These are phyloP conservation scores for Ascochyta fabae DNA, from an alignment of 2,329 filamentous ascomycete species.

Conservation along the genomic window DNA sequence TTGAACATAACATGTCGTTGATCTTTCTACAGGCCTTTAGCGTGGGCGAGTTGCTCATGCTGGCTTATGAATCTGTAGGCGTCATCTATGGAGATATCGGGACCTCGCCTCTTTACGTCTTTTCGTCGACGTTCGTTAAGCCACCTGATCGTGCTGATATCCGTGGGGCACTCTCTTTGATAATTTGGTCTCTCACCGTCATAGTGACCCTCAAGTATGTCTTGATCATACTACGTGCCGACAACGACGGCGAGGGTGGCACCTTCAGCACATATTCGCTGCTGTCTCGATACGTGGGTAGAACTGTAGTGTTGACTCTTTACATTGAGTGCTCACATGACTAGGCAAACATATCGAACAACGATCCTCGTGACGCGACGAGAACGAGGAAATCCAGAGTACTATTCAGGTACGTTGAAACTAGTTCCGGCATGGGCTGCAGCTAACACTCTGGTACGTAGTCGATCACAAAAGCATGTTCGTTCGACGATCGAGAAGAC, in stretches of 20 bases:
- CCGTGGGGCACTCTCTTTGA: slow-evolving; percentile 69
- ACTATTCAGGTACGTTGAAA: not conserved
- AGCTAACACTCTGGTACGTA: slow-evolving; percentile 60
- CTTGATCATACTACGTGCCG: slow-evolving; percentile 68
- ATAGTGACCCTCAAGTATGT: slow-evolving; percentile 75
- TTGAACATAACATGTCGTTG: slow-evolving; percentile 9
- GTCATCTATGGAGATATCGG: slow-evolving; percentile 76
- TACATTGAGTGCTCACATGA: not conserved
- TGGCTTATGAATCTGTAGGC: slow-evolving; percentile 68
- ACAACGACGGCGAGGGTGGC: slow-evolving; percentile 75
- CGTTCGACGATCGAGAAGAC: slow-evolving; percentile 66
- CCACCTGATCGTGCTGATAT: slow-evolving; percentile 63
- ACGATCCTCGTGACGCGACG: slow-evolving; percentile 64
- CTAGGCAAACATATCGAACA: slow-evolving; percentile 64
- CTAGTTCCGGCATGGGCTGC: slow-evolving; percentile 47
- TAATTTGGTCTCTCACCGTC: slow-evolving; percentile 73
- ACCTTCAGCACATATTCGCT: slow-evolving; percentile 72
- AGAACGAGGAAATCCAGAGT: slow-evolving; percentile 53
- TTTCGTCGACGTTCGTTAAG: slow-evolving; percentile 69
- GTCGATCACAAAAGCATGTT: slow-evolving; percentile 59
- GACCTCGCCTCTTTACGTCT: slow-evolving; percentile 71
- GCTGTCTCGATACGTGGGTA: slow-evolving; percentile 60
- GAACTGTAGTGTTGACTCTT: not conserved
- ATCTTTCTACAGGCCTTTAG: slow-evolving; percentile 33
- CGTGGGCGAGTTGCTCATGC: slow-evolving; percentile 34